Conservation (phyloP, 768 basidiomycete genomes). For the Mycena crocata region DNA sequence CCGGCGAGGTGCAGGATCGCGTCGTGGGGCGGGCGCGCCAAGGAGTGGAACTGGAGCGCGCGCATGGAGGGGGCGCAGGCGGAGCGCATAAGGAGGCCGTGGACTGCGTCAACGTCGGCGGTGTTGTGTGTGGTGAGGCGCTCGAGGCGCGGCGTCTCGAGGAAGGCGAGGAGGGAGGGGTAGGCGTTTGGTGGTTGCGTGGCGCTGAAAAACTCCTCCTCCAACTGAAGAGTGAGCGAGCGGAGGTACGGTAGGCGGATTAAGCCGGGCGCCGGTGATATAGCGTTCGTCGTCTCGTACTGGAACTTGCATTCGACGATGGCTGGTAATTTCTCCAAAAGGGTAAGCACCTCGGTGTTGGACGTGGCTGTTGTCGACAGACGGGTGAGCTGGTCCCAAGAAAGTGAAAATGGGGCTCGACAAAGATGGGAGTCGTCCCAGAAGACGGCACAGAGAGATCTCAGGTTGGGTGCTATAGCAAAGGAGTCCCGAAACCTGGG, state of each 20-base stretch:
- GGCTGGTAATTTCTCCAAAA: neutral
- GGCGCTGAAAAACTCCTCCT: neutral
- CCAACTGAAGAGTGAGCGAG: neutral
- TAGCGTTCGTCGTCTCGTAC: neutral
- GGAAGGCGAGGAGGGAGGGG: neutral
- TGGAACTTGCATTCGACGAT: neutral
- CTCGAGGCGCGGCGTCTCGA: conserved; percentile 7
- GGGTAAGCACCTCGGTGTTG: neutral
- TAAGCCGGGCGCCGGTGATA: too few species aligned
- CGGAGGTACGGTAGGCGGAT: neutral
- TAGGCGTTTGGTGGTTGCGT: neutral
- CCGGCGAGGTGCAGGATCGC: neutral
- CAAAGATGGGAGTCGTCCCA: neutral
- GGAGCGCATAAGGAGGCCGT: conserved; percentile 13
- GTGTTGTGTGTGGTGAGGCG: neutral
- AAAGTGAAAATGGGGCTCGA: conserved; percentile 7
- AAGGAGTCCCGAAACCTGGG: neutral
- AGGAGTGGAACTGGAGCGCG: neutral
- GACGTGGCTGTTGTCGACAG: conserved; percentile 5
- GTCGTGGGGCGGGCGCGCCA: neutral
- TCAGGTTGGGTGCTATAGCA: neutral
- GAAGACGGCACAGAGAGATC: neutral
- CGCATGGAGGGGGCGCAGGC: conserved; percentile 1
- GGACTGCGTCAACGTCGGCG: conserved; percentile 1
- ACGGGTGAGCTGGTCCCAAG: conserved; percentile 22